Conservation (phyloP, 768 basidiomycete genomes). For the Cystofilobasidium bisporidii region DNA sequence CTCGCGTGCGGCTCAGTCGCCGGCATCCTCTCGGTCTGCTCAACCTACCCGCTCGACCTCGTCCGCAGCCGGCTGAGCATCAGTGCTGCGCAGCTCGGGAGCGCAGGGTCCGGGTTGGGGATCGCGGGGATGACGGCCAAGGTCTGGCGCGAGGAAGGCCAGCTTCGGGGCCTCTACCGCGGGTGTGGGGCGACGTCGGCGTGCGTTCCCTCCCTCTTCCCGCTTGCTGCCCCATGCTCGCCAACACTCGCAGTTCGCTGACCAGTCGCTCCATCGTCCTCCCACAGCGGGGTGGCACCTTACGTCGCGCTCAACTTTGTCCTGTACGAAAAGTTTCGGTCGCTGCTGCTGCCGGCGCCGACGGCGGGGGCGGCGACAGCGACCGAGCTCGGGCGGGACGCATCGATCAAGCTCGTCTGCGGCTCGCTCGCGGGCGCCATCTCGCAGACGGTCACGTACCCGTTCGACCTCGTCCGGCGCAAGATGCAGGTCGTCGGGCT, state of each 20-base stretch:
- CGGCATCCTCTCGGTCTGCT: slow-evolving; percentile 63
- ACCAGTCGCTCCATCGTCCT: background rate
- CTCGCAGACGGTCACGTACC: slow-evolving; percentile 89
- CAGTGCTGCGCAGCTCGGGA: slow-evolving; percentile 41
- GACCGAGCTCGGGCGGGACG: background rate
- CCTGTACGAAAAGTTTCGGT: slow-evolving; percentile 19
- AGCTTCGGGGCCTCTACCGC: slow-evolving; percentile 69
- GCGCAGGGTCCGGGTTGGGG: slow-evolving; percentile 32
- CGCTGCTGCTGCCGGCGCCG: background rate
- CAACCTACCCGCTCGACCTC: slow-evolving; percentile 77
- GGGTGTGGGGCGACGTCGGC: slow-evolving; percentile 62
- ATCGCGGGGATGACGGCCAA: slow-evolving; percentile 83
- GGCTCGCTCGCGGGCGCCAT: slow-evolving; percentile 80
- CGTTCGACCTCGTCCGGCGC: slow-evolving; percentile 84
- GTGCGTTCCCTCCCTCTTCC: slow-evolving; percentile 3
- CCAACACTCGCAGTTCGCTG: too few species aligned
- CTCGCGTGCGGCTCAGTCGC: slow-evolving; percentile 79
- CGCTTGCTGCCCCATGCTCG: background rate
- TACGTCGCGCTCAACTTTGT: slow-evolving; percentile 28
- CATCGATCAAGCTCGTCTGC: slow-evolving; percentile 42
- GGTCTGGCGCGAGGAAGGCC: slow-evolving; percentile 87
- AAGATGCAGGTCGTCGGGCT: slow-evolving; percentile 67
- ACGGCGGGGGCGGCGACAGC: background rate
- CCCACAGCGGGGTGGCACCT: slow-evolving; percentile 5
- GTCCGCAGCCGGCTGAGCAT: slow-evolving; percentile 86